Evolutionary conservation across 1,139 yeast species (phyloP), one percentile per base, ranked within the genome.

Genomic region (Blastobotrys elegans): DNA sequence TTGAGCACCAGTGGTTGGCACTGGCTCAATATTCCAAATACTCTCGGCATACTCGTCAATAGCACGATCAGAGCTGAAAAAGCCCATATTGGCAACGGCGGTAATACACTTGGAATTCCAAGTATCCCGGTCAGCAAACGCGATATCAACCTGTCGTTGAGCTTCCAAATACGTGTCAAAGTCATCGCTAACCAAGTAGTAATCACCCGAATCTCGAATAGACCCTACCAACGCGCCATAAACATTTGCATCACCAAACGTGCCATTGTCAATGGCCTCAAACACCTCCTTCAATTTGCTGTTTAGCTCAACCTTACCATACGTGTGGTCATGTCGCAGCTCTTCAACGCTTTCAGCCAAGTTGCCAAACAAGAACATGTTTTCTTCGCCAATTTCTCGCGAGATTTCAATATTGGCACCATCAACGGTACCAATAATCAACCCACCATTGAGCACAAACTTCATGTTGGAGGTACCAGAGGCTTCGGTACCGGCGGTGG

Each of bases 401-500:
- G 96, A 85, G 64, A 90, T 87, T 70, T 90, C 97, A 48, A 90
- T 95, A 63, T 89, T 90, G 54, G 97, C 97, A 64, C 97, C 97
- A 64, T 90, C 97, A 56, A 90, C 96, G 16, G 97, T 89, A 64
- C 97, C 97, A 59, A 89, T 83, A 57, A 89, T 86, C 56, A 90
- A 76, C 46, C 97, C 97, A 68, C 96, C 97, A 63, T 88, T 89
- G 68, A 89, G 72, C 27, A 89, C 96, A 65, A 89, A 89, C 71
- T 89, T 90, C 97, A 89, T 89, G 72, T 89, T 89, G 42, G 95
- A 85, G 40, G 97, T 89, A 65, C 97, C 97, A 1, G 95, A 84
- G 22, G 96, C 97, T 67, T 89, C 97, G 21, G 97, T 89, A 59
- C 97, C 97, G 10, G 97, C 97, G 43, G 97, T 89, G n/a, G 96